Conservation (phyloP, 495 filamentous ascomycete genomes). For the Penicillium daleae region DNA sequence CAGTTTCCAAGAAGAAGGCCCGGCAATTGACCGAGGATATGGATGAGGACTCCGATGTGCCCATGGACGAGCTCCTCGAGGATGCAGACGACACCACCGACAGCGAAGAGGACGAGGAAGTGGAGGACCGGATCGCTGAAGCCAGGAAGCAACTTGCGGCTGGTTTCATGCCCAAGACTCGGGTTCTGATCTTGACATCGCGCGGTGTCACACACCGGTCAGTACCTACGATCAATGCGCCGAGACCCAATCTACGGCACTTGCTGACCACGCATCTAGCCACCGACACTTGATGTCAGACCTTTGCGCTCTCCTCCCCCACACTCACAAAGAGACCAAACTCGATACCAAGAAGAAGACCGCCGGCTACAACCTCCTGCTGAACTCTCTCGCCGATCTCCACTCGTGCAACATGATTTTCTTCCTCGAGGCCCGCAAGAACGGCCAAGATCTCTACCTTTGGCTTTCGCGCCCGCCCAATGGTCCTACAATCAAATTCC, state of each 20-base stretch:
- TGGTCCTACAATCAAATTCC: slow-evolving; percentile 85
- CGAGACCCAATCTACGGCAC: neutral
- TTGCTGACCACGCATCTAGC: slow-evolving; percentile 45
- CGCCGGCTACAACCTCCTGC: slow-evolving; percentile 70
- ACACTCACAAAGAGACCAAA: slow-evolving; percentile 92
- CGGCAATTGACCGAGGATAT: slow-evolving; percentile 40
- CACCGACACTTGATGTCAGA: slow-evolving; percentile 94
- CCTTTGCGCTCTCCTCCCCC: slow-evolving; percentile 84
- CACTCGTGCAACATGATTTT: slow-evolving; percentile 99
- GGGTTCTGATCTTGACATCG: slow-evolving; percentile 86
- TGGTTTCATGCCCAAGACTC: slow-evolving; percentile 58
- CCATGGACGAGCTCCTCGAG: slow-evolving; percentile 46
- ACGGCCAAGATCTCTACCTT: slow-evolving; percentile 86
- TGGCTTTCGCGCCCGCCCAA: slow-evolving; percentile 96
- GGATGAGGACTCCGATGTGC: slow-evolving; percentile 38
- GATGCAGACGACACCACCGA: slow-evolving; percentile 51
- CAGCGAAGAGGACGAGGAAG: slow-evolving; percentile 50
- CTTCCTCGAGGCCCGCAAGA: slow-evolving; percentile 94
- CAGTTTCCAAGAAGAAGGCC: slow-evolving; percentile 69
- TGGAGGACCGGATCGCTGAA: slow-evolving; percentile 31
- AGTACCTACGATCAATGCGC: slow-evolving; percentile 15
- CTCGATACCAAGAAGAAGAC: slow-evolving; percentile 91
- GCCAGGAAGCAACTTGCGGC: slow-evolving; percentile 48
- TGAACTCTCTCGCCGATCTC: slow-evolving; percentile 95
- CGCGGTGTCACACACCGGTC: slow-evolving; percentile 89